A percentile compares a stretch with the other conserved stretches of the same genome.
These are phyloP conservation scores for Gracilaria domingensis DNA, from an alignment of 23 red algal genomes.

Conservation along the genomic window DNA sequence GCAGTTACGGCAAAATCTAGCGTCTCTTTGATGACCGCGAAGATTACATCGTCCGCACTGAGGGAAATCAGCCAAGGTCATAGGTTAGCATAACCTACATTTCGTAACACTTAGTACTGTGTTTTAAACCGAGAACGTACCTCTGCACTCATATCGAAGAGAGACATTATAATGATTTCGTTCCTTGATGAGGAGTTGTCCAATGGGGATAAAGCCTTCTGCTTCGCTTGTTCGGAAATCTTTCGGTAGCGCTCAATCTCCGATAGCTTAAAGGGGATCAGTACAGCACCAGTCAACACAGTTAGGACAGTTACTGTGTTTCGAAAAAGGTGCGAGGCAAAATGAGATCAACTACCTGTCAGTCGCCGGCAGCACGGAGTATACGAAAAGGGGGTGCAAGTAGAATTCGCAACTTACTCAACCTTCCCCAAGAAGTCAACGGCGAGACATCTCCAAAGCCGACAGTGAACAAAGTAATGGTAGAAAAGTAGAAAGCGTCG, in stretches of 20 bases:
- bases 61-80: background rate
- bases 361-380: background rate
- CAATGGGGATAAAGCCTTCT: background rate
- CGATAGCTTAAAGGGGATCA: conserved; percentile 60
- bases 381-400: no score
- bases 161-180: background rate
- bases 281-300: conserved; percentile 63
- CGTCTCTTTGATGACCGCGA: conserved; percentile 67
- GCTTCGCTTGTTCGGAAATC: conserved; percentile 38
- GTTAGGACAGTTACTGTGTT: conserved; percentile 61
- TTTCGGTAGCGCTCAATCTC: conserved; percentile 51
- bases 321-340: background rate
- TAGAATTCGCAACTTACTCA: conserved; percentile 11
- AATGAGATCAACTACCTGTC: background rate
- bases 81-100: background rate
- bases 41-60: conserved; percentile 63
- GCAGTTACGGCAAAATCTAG: conserved; percentile 70
- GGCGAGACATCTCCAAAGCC: conserved; percentile 71
- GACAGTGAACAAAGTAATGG: conserved; percentile 64
- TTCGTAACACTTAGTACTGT: no score
- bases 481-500: conserved; percentile 75
- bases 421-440: conserved; percentile 32
- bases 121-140: background rate
- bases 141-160: conserved; percentile 14
- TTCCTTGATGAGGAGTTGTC: background rate